A percentile compares a stretch with the other conserved stretches of the same genome.
These are phyloP conservation scores for Fusarium torulosum DNA, from an alignment of 2,329 filamentous ascomycete species.

Conservation along the genomic window DNA sequence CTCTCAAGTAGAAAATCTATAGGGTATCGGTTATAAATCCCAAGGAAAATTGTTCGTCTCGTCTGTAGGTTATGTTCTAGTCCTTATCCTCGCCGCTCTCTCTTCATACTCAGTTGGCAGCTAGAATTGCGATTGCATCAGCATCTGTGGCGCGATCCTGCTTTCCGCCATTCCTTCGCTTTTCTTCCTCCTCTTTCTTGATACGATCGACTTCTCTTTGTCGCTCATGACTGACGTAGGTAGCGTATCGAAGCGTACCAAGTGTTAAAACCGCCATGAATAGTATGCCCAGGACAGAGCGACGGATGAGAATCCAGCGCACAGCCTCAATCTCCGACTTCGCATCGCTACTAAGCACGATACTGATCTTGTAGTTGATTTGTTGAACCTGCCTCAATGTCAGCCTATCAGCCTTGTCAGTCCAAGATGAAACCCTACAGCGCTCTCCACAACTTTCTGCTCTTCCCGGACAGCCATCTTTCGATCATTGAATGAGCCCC, in stretches of 20 bases:
- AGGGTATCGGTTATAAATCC: conserved; percentile 46
- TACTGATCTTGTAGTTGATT: conserved; percentile 96
- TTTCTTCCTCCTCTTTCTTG: conserved; percentile 59
- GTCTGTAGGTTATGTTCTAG: conserved; percentile 13
- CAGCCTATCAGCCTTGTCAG: conserved; percentile 6
- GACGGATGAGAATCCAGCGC: conserved; percentile 82
- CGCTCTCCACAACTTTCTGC: conserved; percentile 85
- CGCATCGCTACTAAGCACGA: conserved; percentile 87
- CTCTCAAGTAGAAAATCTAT: conserved; percentile 44
- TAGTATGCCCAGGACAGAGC: conserved; percentile 73
- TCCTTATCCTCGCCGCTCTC: conserved; percentile 4
- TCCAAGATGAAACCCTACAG: conserved; percentile 62
- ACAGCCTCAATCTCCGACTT: conserved; percentile 93
- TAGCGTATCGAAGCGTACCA: conserved; percentile 70
- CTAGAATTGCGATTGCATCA: conserved; percentile 68
- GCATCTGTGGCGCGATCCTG: conserved; percentile 61
- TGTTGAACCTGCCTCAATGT: conserved; percentile 77
- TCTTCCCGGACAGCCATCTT: conserved; percentile 93
- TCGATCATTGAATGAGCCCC: conserved; percentile 95
- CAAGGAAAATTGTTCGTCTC: conserved; percentile 36
- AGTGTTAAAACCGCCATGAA: conserved; percentile 74
- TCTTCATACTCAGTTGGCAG: conserved; percentile 61
- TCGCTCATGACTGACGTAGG: conserved; percentile 65
- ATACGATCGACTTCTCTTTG: conserved; percentile 61
- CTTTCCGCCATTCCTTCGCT: conserved; percentile 59